phyloP scores from a whole-genome alignment of 78 protist genomes.

The Pelomyxa schiedti region DNA sequence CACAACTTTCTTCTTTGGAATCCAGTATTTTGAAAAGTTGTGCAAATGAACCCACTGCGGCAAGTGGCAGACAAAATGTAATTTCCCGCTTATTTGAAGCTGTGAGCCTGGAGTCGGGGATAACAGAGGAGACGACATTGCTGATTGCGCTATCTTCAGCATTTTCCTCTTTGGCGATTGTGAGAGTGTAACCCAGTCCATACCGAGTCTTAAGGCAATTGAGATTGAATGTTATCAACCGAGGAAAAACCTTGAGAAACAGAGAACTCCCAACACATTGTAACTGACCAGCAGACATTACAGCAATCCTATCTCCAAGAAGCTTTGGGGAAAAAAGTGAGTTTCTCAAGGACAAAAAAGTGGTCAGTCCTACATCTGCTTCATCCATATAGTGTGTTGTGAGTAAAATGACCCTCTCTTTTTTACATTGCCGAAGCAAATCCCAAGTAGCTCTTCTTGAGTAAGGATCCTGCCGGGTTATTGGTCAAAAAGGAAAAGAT shows the following conservation, averaged over 20 bases:
- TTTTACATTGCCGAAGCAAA: conserved; percentile 21
- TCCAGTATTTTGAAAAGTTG: too few relatives aligned
- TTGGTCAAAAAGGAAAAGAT: too few relatives aligned
- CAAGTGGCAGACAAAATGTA: too few relatives aligned
- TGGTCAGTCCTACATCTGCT: too few relatives aligned
- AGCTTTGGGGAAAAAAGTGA: too few relatives aligned
- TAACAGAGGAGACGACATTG: background rate
- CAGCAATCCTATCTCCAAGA: background rate
- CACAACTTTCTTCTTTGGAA: too few relatives aligned
- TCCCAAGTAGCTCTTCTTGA: conserved; percentile 53
- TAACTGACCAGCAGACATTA: background rate
- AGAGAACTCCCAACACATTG: background rate
- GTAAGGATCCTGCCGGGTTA: too few relatives aligned
- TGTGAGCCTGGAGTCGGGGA: background rate
- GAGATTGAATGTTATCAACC: too few relatives aligned
- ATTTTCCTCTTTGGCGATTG: background rate
- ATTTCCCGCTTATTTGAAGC: too few relatives aligned
- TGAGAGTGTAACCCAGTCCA: background rate
- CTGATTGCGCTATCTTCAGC: background rate
- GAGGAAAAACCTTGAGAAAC: too few relatives aligned
- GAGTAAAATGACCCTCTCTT: conserved; percentile 43
- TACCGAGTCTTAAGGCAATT: background rate
- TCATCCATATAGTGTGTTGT: conserved; percentile 89
- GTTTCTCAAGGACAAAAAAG: too few relatives aligned
- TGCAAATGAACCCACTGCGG: too few relatives aligned